These are phyloP conservation scores for Boletus reticuloceps DNA, from an alignment of 768 basidiomycete species.

Conservation along the genomic window DNA sequence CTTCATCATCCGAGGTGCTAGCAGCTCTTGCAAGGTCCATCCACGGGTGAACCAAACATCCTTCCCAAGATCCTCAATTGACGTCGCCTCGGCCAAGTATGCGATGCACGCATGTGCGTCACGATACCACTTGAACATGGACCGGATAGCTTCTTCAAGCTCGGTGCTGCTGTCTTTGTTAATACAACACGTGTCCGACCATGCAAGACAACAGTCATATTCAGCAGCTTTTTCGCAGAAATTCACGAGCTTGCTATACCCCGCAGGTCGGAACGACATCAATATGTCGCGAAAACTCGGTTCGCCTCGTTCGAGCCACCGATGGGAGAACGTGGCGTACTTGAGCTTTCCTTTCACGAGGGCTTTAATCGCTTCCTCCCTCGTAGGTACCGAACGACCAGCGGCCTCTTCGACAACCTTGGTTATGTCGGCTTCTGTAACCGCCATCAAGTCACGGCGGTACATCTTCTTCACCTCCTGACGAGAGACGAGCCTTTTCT, in stretches of 20 bases:
- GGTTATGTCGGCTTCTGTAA: slow-evolving; percentile 26
- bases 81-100: slow-evolving; percentile 30
- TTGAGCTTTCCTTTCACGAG: slow-evolving; percentile 23
- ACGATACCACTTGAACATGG: slow-evolving; percentile 35
- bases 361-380: slow-evolving; percentile 26
- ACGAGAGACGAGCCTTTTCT: slow-evolving; percentile 26
- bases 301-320: slow-evolving; percentile 31
- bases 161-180: slow-evolving; percentile 35
- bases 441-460: slow-evolving; percentile 21
- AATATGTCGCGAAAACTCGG: slow-evolving; percentile 28
- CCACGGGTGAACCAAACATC: slow-evolving; percentile 34
- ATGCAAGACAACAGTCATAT: slow-evolving; percentile 28
- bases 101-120: slow-evolving; percentile 30
- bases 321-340: slow-evolving; percentile 29
- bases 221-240: too few species aligned
- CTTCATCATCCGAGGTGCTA: slow-evolving; percentile 30
- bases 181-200: slow-evolving; percentile 37
- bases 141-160: slow-evolving; percentile 34
- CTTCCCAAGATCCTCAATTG: slow-evolving; percentile 24
- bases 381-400: slow-evolving; percentile 24
- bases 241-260: too few species aligned
- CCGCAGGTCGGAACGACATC: slow-evolving; percentile 28
- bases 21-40: slow-evolving; percentile 30
- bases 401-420: slow-evolving; percentile 14
- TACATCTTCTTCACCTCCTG: slow-evolving; percentile 32